A percentile compares a stretch with the other conserved stretches of the same genome.
These are phyloP conservation scores for Cladobotryum mycophilum DNA, from an alignment of 2,329 filamentous ascomycete species.

Conservation along the genomic window DNA sequence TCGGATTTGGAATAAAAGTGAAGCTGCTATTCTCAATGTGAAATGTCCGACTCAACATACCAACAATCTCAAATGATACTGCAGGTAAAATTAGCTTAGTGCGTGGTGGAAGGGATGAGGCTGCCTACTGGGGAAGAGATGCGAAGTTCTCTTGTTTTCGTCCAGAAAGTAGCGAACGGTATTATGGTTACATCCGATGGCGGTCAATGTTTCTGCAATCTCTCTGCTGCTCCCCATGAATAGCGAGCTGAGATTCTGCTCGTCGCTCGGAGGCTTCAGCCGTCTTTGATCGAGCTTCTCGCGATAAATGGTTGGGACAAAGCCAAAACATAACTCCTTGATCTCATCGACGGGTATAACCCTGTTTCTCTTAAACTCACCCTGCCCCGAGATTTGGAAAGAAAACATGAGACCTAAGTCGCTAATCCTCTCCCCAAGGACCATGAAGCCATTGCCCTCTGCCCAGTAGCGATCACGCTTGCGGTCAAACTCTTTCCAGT, in stretches of 20 bases:
- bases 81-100: conserved; percentile 10
- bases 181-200: conserved; percentile 48
- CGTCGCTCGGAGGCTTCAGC: conserved; percentile 32
- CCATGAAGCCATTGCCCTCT: conserved; percentile 49
- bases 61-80: conserved; percentile 53
- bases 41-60: conserved; percentile 48
- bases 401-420: conserved; percentile 51
- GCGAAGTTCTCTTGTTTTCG: conserved; percentile 33
- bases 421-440: conserved; percentile 38
- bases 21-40: conserved; percentile 45
- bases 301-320: conserved; percentile 48
- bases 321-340: conserved; percentile 51
- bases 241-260: conserved; percentile 37
- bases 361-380: conserved; percentile 41
- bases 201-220: conserved; percentile 45
- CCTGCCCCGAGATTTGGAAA: conserved; percentile 45
- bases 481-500: conserved; percentile 54
- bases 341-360: conserved; percentile 47
- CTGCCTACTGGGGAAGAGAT: conserved; percentile 43
- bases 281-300: conserved; percentile 33
- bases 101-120: conserved; percentile 8
- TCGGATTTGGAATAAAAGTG: conserved; percentile 52
- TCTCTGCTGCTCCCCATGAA: conserved; percentile 44
- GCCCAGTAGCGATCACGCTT: conserved; percentile 45
- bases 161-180: conserved; percentile 40